These are phyloP conservation scores for Jimgerdemannia lactiflua DNA, from an alignment of 192 early-diverging fungal genomes.

Conservation along the genomic window DNA sequence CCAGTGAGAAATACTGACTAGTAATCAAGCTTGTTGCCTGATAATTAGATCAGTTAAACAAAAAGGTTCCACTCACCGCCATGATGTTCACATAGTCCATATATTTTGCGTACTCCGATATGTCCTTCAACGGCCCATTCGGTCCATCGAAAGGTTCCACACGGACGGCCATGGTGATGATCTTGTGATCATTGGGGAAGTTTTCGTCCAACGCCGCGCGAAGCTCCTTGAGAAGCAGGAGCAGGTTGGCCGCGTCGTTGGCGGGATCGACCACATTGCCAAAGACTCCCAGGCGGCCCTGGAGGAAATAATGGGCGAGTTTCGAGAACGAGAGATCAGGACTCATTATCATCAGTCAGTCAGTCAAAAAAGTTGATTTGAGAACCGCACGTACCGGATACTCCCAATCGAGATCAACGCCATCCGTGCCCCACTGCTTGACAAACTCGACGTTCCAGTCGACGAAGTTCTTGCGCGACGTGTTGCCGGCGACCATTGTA, in stretches of 20 bases:
- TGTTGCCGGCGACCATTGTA: conserved; percentile 43
- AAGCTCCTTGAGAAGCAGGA: conserved; percentile 10
- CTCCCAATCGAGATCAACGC: conserved; percentile 17
- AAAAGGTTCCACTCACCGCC: conserved; percentile 10
- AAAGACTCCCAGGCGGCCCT: conserved; percentile 15
- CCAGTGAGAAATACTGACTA: too few relatives aligned
- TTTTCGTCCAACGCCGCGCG: conserved; percentile 5
- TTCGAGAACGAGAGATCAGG: too few relatives aligned
- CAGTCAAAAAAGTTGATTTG: neutral
- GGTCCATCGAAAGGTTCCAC: conserved; percentile 12
- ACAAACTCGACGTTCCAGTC: conserved; percentile 11
- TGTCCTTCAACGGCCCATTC: conserved; percentile 38
- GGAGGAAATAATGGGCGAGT: too few relatives aligned
- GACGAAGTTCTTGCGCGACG: conserved; percentile 38
- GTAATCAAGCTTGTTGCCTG: too few relatives aligned
- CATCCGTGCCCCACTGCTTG: conserved; percentile 10
- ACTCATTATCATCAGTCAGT: too few relatives aligned
- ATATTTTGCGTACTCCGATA: conserved; percentile 43
- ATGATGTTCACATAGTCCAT: conserved; percentile 67
- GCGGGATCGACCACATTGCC: conserved; percentile 8
- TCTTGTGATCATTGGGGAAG: conserved; percentile 13
- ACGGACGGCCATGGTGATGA: conserved; percentile 5
- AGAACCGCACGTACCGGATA: neutral
- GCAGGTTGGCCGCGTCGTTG: conserved; percentile 6
- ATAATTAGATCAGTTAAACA: too few relatives aligned